phyloP scores from a whole-genome alignment of 148 eudicot species.

The Vaccinium macrocarpon region DNA sequence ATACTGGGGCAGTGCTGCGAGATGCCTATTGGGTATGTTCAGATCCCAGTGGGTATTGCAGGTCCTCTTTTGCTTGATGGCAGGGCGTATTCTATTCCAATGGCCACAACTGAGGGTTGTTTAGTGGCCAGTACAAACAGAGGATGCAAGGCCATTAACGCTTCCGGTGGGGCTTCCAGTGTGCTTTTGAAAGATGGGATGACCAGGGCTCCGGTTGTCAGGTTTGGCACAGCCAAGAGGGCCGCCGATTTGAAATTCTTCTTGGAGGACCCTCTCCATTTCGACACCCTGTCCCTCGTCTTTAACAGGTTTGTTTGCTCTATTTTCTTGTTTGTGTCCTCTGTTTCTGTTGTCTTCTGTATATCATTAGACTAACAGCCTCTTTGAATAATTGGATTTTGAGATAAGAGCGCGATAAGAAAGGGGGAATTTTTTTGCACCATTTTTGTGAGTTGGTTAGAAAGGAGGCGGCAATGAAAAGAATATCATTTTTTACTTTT shows the following conservation, averaged over 20 bases:
- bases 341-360: background rate
- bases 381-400: background rate
- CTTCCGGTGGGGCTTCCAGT: constrained; percentile 66
- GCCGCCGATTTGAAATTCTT: constrained; percentile 65
- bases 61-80: constrained; percentile 81
- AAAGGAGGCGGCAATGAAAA: background rate
- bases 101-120: constrained; percentile 92
- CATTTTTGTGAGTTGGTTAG: background rate
- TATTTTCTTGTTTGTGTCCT: background rate
- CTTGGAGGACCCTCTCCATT: constrained; percentile 67
- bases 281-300: constrained; percentile 50
- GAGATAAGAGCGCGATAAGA: background rate
- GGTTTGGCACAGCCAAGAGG: constrained; percentile 65
- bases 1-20: constrained; percentile 86
- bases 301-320: constrained; percentile 53
- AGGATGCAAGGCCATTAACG: constrained; percentile 76
- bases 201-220: constrained; percentile 88
- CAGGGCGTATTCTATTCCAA: constrained; percentile 62
- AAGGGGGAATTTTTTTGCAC: background rate
- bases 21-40: constrained; percentile 84
- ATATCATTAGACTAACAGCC: background rate
- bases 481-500: background rate
- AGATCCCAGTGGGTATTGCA: constrained; percentile 81
- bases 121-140: constrained; percentile 82
- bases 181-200: constrained; percentile 64